These are phyloP conservation scores for Colletotrichum plurivorum DNA, from an alignment of 2,329 filamentous ascomycete species.

Conservation along the genomic window DNA sequence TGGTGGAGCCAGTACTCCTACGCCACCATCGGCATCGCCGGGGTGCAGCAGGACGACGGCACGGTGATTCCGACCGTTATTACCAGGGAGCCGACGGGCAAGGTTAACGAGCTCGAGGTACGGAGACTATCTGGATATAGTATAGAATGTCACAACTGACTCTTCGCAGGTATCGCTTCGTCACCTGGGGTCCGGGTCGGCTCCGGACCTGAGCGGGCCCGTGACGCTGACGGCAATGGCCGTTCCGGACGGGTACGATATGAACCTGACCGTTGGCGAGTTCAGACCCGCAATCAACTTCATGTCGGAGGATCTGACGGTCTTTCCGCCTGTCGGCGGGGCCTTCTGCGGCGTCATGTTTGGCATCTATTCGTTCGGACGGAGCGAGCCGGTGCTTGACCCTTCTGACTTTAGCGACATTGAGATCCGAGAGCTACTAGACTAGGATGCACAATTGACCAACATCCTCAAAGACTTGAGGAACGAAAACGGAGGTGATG, in stretches of 20 bases:
- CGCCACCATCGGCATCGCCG: conserved; percentile 48
- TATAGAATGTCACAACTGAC: conserved; percentile 6
- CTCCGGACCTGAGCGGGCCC: conserved; percentile 15
- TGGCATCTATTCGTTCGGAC: conserved; percentile 48
- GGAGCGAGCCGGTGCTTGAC: conserved; percentile 48
- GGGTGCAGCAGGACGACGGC: conserved; percentile 39
- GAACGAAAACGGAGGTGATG: too few species aligned
- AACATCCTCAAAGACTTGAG: too few species aligned
- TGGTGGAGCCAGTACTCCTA: conserved; percentile 67
- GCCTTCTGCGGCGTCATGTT: conserved; percentile 50
- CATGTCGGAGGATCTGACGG: conserved; percentile 43
- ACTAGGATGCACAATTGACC: background rate
- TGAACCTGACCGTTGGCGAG: conserved; percentile 36
- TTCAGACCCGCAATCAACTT: conserved; percentile 23
- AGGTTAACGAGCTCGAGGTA: conserved; percentile 43
- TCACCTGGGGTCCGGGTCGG: background rate
- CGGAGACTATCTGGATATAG: background rate
- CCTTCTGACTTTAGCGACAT: conserved; percentile 49
- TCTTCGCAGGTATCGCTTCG: conserved; percentile 23
- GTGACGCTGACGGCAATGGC: conserved; percentile 41
- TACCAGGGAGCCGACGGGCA: conserved; percentile 43
- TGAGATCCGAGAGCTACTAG: conserved; percentile 18
- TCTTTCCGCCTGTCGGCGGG: conserved; percentile 48
- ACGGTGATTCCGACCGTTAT: conserved; percentile 36
- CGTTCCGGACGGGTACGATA: conserved; percentile 40